Base-by-base conservation (phyloP, 371 early-diverging fungal genomes). In the Saksenaea vasiformis region DNA sequence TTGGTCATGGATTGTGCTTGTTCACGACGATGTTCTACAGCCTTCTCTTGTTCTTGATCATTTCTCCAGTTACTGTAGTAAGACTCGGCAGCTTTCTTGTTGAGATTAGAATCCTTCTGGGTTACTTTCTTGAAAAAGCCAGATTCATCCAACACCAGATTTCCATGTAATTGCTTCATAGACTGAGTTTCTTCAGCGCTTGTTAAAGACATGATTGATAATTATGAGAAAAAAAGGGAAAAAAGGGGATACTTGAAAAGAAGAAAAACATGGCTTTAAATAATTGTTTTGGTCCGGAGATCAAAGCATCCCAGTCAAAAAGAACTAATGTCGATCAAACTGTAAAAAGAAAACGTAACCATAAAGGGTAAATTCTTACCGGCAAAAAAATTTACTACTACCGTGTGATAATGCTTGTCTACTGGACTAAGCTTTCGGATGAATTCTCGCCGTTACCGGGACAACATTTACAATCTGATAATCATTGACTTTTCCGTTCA, bases 1-100 rank as follows among this genome's bases (percentile, higher is more conserved):
- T 87, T 87, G 55, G 85, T 85, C 81, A 87, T 84, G 56, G 70
- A 79, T 68, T 87, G 86, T 65, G 84, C 78, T 37, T 67, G 65
- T 37, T 70, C 71, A 22, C 87, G 82, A 24, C 79, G 72, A 28
- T 73, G 56, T 43, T 76, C 73, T 14, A 76, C 74, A 19, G 65
- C 53, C 1, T 68, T 26, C n/a, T 76, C 59, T 1, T 67, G 22
- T 19, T 78, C 67, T 22, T 68, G 65, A 22, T 58, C 56, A 27
- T 75, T 69, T 10, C 71, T 59, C 81, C 81, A 80, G 44, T 78
- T 76, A 19, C 70, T 58, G 27, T 73, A 70, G 62, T 80, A 80
- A 2, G 62, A 56, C 14, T 76, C 72, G 19, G 76, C 72, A 17
- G 72, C 72, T 47, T 76, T 65, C 58, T 78, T 79, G 62, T 85